These are phyloP conservation scores for Pseudogymnoascus destructans DNA, from an alignment of 2,329 filamentous ascomycete species.

Conservation along the genomic window DNA sequence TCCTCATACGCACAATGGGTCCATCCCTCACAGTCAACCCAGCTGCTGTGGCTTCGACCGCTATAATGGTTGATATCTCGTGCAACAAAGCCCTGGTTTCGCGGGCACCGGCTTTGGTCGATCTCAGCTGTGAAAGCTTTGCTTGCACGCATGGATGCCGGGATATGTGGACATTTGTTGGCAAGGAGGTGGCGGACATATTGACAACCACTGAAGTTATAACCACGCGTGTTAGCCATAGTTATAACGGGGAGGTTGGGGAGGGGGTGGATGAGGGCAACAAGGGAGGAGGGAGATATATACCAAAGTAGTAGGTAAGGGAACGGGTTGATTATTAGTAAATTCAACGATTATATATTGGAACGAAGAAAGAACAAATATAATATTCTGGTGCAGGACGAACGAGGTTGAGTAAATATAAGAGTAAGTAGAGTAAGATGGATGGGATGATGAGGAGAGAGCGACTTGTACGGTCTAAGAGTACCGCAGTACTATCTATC, in stretches of 20 bases:
- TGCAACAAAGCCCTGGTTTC: constrained; percentile 75
- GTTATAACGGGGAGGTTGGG: constrained; percentile 7
- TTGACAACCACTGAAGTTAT: background rate
- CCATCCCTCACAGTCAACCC: constrained; percentile 44
- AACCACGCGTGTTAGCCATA: constrained; percentile 2
- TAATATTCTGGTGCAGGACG: background rate
- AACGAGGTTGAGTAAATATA: background rate
- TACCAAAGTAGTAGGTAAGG: background rate
- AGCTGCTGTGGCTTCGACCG: constrained; percentile 62
- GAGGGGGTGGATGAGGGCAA: background rate
- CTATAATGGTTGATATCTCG: constrained; percentile 74
- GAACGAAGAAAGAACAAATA: background rate
- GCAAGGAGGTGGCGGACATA: constrained; percentile 29
- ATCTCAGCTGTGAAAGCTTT: constrained; percentile 84
- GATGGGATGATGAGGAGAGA: background rate
- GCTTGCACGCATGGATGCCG: constrained; percentile 72
- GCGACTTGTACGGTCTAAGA: background rate
- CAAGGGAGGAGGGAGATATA: background rate
- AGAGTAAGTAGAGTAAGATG: background rate
- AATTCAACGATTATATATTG: background rate
- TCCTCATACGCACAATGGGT: constrained; percentile 42
- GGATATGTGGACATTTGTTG: constrained; percentile 62
- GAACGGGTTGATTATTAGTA: background rate
- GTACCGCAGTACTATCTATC: background rate
- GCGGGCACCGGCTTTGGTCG: constrained; percentile 50